These are phyloP conservation scores for Kodamaea restingae DNA, from an alignment of 805 yeast genomes.

Conservation along the genomic window DNA sequence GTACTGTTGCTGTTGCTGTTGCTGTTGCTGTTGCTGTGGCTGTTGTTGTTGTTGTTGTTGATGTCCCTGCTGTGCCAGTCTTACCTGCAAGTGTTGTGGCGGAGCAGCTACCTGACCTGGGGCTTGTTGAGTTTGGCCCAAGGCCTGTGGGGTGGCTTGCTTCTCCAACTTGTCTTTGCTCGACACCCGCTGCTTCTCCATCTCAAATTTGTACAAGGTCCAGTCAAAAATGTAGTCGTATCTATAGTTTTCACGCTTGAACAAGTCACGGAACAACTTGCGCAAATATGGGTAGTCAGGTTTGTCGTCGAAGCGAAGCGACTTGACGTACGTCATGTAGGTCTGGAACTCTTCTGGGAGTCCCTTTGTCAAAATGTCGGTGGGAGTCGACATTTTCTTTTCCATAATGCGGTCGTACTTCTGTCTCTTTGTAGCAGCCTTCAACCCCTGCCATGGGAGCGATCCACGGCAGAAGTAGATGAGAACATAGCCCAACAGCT, in stretches of 20 bases:
- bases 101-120: not conserved
- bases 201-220: constrained; percentile 80
- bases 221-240: constrained; percentile 96
- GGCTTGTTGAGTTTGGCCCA: constrained; percentile 10
- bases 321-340: constrained; percentile 83
- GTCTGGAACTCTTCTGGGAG: constrained; percentile 86
- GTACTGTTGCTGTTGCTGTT: constrained; percentile 3
- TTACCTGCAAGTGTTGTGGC: no score
- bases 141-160: constrained; percentile 7
- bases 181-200: constrained; percentile 48
- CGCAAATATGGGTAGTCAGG: constrained; percentile 92
- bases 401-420: constrained; percentile 96
- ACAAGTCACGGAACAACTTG: constrained; percentile 83
- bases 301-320: constrained; percentile 90
- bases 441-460: constrained; percentile 97
- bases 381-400: constrained; percentile 85
- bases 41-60: constrained; percentile 4
- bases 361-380: constrained; percentile 84
- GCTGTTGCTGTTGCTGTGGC: not conserved
- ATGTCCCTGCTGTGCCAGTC: constrained; percentile 6
- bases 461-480: constrained; percentile 94
- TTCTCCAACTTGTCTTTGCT: constrained; percentile 8
- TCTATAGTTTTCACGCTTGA: constrained; percentile 79
- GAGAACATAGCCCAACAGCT: constrained; percentile 89
- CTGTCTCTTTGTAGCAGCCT: constrained; percentile 95